Percentiles rank a stretch among this genome's conserved stretches.
Conservation (phyloP, 164 flowering plant species). For the Nelumbo lutea region DNA sequence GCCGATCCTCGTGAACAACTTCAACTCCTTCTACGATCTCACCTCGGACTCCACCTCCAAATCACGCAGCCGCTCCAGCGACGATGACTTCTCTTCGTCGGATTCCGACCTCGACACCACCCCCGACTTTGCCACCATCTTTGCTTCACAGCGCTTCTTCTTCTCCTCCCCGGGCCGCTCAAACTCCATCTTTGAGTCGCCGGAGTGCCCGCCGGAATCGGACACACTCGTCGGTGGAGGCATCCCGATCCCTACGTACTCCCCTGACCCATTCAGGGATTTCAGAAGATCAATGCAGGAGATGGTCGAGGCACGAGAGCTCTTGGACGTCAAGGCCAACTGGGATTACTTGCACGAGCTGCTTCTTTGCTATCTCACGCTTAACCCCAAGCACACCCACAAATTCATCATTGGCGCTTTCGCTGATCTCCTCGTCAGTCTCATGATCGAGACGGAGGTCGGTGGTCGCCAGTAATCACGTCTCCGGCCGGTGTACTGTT, state of each 20-base stretch:
- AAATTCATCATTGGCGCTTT: slow-evolving; percentile 67
- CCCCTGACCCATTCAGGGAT: slow-evolving; percentile 57
- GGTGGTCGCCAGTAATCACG: slow-evolving; percentile 4
- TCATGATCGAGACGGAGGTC: slow-evolving; percentile 11
- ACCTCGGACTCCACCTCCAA: slow-evolving; percentile 22
- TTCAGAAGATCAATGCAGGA: slow-evolving; percentile 92
- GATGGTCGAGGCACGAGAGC: slow-evolving; percentile 66
- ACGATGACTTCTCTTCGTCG: slow-evolving; percentile 12
- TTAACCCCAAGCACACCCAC: slow-evolving; percentile 59
- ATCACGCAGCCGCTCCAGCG: slow-evolving; percentile 8
- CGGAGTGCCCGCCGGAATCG: slow-evolving; percentile 10
- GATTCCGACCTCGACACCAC: slow-evolving; percentile 15
- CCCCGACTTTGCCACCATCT: slow-evolving; percentile 48
- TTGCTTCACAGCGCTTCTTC: slow-evolving; percentile 78
- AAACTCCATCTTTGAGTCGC: slow-evolving; percentile 55
- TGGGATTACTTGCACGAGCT: slow-evolving; percentile 67
- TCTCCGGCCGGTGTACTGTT: slow-evolving; percentile 1
- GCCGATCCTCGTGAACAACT: slow-evolving; percentile 32
- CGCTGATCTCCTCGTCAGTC: slow-evolving; percentile 42
- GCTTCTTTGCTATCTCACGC: slow-evolving; percentile 51
- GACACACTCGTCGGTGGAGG: slow-evolving; percentile 28
- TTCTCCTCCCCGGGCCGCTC: slow-evolving; percentile 80
- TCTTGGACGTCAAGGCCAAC: slow-evolving; percentile 22
- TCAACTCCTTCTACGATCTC: slow-evolving; percentile 43
- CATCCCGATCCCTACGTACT: slow-evolving; percentile 41